Base-by-base conservation (phyloP, 139 green algal genomes). In the Coelastrella sp. region DNA sequence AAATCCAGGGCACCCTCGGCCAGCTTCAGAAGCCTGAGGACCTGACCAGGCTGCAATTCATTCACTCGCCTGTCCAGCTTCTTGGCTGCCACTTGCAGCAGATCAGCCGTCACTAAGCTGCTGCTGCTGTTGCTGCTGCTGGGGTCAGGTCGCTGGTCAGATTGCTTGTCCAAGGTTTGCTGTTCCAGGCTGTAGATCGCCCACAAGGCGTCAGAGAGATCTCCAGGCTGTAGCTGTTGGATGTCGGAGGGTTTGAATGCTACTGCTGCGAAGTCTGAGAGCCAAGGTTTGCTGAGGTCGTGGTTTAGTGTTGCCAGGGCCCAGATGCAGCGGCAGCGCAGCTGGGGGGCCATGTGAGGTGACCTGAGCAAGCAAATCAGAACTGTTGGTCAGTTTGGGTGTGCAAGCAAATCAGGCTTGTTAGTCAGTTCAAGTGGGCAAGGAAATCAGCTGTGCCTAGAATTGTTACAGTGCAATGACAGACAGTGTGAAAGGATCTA, bases 241-340 rank as follows among this genome's bases (percentile, higher is more conserved):
- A 75, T 35, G 56, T 76, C 84, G 24, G 61, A 20, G 8, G 58
- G 49, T 7, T 20, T n/a, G 22, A 90, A 60, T 0, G 86, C 75
- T 20, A 25, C 59, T 24, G 59, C 74, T 56, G 60, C 49, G 60
- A 90, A 78, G 4, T 83, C 60, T 35, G 14, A 0, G 20, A 90
- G 86, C 86, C 86, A 90, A 1, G 60, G 14, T 12, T 66, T 35
- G 10, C 73, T 24, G 8, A 75, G 75, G 59, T 59, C 56, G 27
- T 90, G 60, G 60, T 65, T 78, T 19, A 79, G 49, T 20, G 86
- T 73, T 63, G 86, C 86, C 6, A 90, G 86, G 15, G 86, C 74
- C 86, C 86, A 90, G 4, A 83, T 74, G 75, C 73, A 83, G 75
- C 75, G 74, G 75, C 86, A 85, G 11, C 86, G 75, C 59, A 84